Evolutionary conservation across 2,329 filamentous ascomycete species (phyloP), one percentile per base, ranked within the genome.

Genomic region (Aspergillus fischeri): DNA sequence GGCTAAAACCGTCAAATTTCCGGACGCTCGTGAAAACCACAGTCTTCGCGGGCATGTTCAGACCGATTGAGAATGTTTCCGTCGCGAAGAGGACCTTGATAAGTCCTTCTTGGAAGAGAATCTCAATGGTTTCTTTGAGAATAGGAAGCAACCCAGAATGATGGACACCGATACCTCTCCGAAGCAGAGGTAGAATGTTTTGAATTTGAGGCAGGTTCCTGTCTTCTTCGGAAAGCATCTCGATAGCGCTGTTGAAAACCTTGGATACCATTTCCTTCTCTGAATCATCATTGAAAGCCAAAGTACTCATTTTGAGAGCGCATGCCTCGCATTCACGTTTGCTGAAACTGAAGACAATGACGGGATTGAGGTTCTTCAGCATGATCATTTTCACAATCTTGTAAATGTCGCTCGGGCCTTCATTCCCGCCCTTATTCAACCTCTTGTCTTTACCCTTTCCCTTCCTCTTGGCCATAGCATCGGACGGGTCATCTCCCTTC

Each of bases 371-470:
- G 71, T 90, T 94, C 79, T 92, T 96, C 77, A 91, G 83, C 88
- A 99, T 96, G 66, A 97, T 96, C 94, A 99, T 99, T 75, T 90
- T 90, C 64, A 99, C 90, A 68, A 99, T 96, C 81, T 97, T 97
- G 79, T 91, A 92, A 60, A 99, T 96, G 75, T 99, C 94, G 1
- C 86, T 86, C 14, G 85, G 79, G 28, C 83, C 85, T 59, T 88
- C 83, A 45, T 84, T 83, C 54, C 90, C 90, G 51, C 92, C 92
- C 76, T 95, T 97, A 75, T 93, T 92, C 3, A 86, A 86, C 76
- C 89, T 93, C 80, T 96, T 97, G 71, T 96, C 88, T 73, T 93
- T 96, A 61, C 92, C 93, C 71, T 85, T 92, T 63, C 92, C 92
- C 74, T 91, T 94, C 63, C 85, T 82, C 72, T 90, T 92, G 5